phyloP scores from a whole-genome alignment of 1,139 yeast genomes.

The Pichia sorboxylosa region DNA sequence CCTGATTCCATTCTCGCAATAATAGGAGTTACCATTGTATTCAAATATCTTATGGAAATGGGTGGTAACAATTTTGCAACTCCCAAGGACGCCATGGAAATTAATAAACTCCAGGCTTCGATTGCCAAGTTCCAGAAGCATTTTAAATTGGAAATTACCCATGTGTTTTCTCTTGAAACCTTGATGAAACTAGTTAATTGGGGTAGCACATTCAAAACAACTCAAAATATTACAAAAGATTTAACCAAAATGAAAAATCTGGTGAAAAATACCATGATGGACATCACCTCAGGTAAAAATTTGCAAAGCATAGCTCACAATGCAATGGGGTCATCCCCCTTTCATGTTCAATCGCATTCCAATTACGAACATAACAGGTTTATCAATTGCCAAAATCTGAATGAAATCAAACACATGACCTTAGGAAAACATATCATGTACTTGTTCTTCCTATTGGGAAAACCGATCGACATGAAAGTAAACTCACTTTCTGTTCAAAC shows the following conservation, averaged over 20 bases:
- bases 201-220: constrained; percentile 14
- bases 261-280: constrained; percentile 25
- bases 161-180: constrained; percentile 19
- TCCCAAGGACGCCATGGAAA: constrained; percentile 82
- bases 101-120: constrained; percentile 48
- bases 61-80: constrained; percentile 54
- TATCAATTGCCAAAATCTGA: constrained; percentile 20
- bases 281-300: constrained; percentile 24
- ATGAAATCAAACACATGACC: constrained; percentile 17
- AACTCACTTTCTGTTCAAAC: too few relatives aligned
- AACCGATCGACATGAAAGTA: too few relatives aligned
- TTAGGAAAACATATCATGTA: constrained; percentile 21
- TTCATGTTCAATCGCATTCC: constrained; percentile 9
- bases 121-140: constrained; percentile 65
- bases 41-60: constrained; percentile 55
- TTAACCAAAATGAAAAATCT: constrained; percentile 23
- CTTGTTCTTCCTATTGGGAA: constrained; percentile 21
- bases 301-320: constrained; percentile 18
- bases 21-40: constrained; percentile 56
- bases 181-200: constrained; percentile 17
- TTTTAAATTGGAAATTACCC: constrained; percentile 11
- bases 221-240: constrained; percentile 23
- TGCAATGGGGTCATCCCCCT: constrained; percentile 14
- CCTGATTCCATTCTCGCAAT: constrained; percentile 31
- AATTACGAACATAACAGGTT: constrained; percentile 13